Percentiles rank a stretch among this genome's conserved stretches.
These are phyloP conservation scores for Sporothrix mexicana DNA, from an alignment of 2,329 filamentous ascomycete genomes.

Conservation along the genomic window DNA sequence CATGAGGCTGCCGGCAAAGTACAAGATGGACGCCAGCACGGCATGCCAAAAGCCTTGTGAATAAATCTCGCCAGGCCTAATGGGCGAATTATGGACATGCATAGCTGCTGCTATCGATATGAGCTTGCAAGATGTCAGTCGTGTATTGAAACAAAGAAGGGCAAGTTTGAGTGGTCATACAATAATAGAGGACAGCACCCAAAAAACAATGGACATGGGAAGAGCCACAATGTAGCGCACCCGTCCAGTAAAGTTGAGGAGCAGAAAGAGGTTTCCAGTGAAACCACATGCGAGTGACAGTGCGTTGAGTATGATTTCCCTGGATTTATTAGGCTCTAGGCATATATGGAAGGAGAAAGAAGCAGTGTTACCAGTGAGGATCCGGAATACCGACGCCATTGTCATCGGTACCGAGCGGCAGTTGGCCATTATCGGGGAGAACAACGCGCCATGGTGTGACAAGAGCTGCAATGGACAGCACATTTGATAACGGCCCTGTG, in stretches of 20 bases:
- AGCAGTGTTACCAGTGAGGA: constrained; percentile 54
- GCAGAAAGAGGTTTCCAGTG: constrained; percentile 68
- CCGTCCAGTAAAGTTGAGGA: constrained; percentile 71
- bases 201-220: constrained; percentile 70
- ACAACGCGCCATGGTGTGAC: constrained; percentile 67
- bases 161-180: constrained; percentile 41
- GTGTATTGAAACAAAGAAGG: background rate
- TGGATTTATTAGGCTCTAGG: background rate
- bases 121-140: constrained; percentile 48
- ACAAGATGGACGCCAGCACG: constrained; percentile 66
- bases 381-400: constrained; percentile 61
- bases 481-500: constrained; percentile 72
- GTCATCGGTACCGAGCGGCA: constrained; percentile 53
- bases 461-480: constrained; percentile 70
- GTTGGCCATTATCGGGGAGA: constrained; percentile 53
- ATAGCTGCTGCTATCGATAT: constrained; percentile 64
- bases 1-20: constrained; percentile 65
- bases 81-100: constrained; percentile 57
- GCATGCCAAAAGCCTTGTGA: constrained; percentile 75
- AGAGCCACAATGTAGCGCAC: constrained; percentile 71
- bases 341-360: background rate
- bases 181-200: constrained; percentile 66
- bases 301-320: constrained; percentile 66
- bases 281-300: constrained; percentile 68
- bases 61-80: constrained; percentile 57